Evolutionary conservation across 257 asterid genomes (phyloP), one percentile per base, ranked within the genome.

Genomic region (Forsythia suspensa): DNA sequence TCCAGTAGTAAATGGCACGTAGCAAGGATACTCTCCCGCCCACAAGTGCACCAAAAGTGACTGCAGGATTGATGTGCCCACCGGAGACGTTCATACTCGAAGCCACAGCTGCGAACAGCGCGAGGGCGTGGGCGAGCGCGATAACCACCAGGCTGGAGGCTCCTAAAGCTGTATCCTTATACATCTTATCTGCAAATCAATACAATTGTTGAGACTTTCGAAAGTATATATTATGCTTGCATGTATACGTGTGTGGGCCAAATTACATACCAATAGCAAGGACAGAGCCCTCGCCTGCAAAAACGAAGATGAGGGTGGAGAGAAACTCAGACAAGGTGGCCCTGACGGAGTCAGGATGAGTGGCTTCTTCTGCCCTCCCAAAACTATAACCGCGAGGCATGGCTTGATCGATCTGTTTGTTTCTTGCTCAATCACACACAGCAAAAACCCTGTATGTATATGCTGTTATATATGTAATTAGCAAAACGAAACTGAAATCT

Each of bases 81-180:
- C 99, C 99, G 4, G 99, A 93, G 0, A 95, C 96, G 36, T 93
- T 95, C 91, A 93, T 86, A 82, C 97, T 89, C 7, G 97, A 80
- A 0, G 99, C 92, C 72, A 95, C 98, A 0, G 94, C 98, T 0
- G 99, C 99, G 41, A 93, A 95, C 2, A 95, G 83, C 0, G 94
- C 83, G 0, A 95, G 77, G 0, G 97, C 97, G 4, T 93, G 96
- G 8, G 97, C 99, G 13, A 95, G 86, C 0, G 98, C 97, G 5
- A 90, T 77, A 38, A 86, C 81, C 34, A 74, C 74, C 37, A 91
- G 90, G 24, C 93, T 85, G 0, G 99, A 89, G 12, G 97, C 91
- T 2, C 89, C 85, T 16, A 89, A 13, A 6, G 75, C 85, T n/a
- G 78, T 51, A 1, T 89, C 97, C 67, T 29, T 73, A 77, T 95